Conservation (phyloP, 1,139 yeast genomes). For the Pichia sorboxylosa region DNA sequence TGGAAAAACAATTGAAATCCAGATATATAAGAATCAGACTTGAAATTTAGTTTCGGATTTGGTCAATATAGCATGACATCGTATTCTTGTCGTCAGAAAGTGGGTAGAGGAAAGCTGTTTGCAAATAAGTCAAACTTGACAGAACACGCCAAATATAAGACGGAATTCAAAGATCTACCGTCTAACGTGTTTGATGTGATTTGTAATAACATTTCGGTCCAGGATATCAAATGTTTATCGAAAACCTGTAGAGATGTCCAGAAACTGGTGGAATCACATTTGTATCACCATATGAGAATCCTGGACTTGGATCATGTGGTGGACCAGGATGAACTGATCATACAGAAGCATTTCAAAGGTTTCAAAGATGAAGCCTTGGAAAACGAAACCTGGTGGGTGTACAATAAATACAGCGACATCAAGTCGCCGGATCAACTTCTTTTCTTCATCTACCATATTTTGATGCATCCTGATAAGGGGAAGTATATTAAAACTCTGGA, state of each 20-base stretch:
- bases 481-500: slow-evolving; percentile 9
- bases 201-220: slow-evolving; percentile 7
- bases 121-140: background rate
- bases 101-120: too few species aligned
- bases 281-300: slow-evolving; percentile 9
- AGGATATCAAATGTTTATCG: slow-evolving; percentile 7
- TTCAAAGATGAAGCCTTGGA: slow-evolving; percentile 13
- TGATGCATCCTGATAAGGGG: slow-evolving; percentile 10
- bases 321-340: slow-evolving; percentile 12
- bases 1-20: too few species aligned
- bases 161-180: slow-evolving; percentile 5
- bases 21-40: too few species aligned
- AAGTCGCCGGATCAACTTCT: slow-evolving; percentile 10
- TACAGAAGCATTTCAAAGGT: slow-evolving; percentile 11
- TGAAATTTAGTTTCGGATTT: too few species aligned
- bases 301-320: slow-evolving; percentile 7
- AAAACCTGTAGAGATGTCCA: slow-evolving; percentile 5
- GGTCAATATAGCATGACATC: too few species aligned
- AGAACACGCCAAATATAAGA: background rate
- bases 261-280: slow-evolving; percentile 3
- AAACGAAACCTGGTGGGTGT: slow-evolving; percentile 11
- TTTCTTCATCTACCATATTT: slow-evolving; percentile 12
- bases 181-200: slow-evolving; percentile 3
- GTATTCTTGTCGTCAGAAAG: too few species aligned
- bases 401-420: slow-evolving; percentile 6